Evolutionary conservation across 441 rosid genomes (phyloP), one percentile per base, ranked within the genome.

Genomic region (Jatropha multifida): DNA sequence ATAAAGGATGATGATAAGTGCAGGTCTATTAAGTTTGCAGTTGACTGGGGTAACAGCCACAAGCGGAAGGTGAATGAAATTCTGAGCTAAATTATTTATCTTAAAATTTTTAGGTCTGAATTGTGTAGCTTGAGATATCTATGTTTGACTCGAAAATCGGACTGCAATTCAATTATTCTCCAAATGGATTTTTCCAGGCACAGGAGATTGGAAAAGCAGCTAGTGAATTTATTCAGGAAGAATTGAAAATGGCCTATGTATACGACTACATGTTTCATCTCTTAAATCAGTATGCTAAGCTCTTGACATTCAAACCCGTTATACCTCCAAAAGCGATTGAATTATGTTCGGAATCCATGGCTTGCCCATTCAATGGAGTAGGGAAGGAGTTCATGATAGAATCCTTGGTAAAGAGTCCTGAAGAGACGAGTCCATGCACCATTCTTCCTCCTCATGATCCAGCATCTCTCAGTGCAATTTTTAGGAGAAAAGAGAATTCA

Each of bases 201-300:
- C 82, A 80, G 56, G 85, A 78, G 17, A 92, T 92, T 2, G 98
- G 95, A 3, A 86, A 86, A 76, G 81, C 88, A 0, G 95, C 90
- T 0, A 91, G 94, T 65, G 70, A 72, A 60, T 92, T 90, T 79
- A 77, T 92, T 3, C 81, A 81, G 65, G 81, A 88, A 80, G 89
- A 88, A 23, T 23, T 94, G 82, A 88, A 89, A 84, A 85, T 91
- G 86, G 94, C 90, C 18, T 79, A 80, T 2, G 91, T 92, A 9
- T 94, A 94, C 49, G 95, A 94, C 63, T 94, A 92, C 89, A 92
- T 94, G 98, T 86, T 86, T 62, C 98, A 94, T 81, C 88, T 92
- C 55, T 76, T 92, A 74, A 88, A 80, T 2, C 89, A 87, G 71
- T 94, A 92, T 74, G 83, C 93, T 0, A 92, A 88, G 83, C 90